Base-by-base conservation (phyloP, 2,329 filamentous ascomycete genomes). In the Phialemonium atrogriseum region DNA sequence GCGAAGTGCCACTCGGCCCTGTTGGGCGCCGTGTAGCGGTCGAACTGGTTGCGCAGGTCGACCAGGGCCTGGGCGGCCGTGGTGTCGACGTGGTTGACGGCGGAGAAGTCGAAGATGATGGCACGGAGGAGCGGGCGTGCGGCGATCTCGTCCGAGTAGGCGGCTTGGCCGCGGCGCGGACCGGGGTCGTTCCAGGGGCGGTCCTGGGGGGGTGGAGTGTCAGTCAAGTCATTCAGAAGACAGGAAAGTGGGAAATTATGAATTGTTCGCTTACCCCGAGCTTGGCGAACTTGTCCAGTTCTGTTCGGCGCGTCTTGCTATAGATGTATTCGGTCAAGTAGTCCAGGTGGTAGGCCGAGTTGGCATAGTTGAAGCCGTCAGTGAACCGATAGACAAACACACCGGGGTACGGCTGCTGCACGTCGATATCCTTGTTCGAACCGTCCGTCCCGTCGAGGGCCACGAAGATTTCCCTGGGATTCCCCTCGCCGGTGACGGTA, bases 51-150 rank as follows among this genome's bases (percentile, higher is more conserved):
- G 24, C 71, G 62, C 10, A 73, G 51, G 42, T 77, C 71, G 27
- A 74, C 58, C 9, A 79, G 54, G 1, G 67, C 67, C 42, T 78
- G 72, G 0, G 76, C 51, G 3, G 68, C 67, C 0, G 73, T 77
- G 7, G 73, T 62, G 37, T 79, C 74, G 17, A 77, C 54, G 34
- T 64, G 61, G 44, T 73, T 70, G 27, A 77, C 68, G 2, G 69
- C 60, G 0, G 67, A 66, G 44, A 71, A 74, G 51, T 78, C 74
- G 3, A 77, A 56, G 8, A 78, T 59, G 7, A 79, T 42, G 5
- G 73, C 71, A 5, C 62, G 62, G 11, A 77, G 56, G 9, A 60
- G 50, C 0, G 72, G 71, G 1, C 64, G 54, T 10, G 39, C 35
- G 24, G 49, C 46, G 12, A 40, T 37, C 22, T 46, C 44, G 32